Percentiles rank a stretch among this genome's conserved stretches.
Conservation (phyloP, 2,329 filamentous ascomycete species). For the Neurospora crassa region DNA sequence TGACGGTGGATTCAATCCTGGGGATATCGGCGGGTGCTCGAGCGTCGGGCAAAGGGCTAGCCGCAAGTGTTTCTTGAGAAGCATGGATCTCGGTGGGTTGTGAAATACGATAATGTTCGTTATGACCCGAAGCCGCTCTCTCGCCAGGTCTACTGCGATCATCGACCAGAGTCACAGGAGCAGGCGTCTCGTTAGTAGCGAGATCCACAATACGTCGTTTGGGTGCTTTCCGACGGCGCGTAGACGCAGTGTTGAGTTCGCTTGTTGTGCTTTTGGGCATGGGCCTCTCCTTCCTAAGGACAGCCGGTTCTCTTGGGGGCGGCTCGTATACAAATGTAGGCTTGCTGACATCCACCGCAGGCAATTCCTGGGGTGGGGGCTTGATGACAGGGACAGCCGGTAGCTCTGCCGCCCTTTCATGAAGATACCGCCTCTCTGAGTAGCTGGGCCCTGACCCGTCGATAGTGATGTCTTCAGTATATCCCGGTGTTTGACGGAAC, state of each 20-base stretch:
- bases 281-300: conserved; percentile 52
- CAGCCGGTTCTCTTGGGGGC: conserved; percentile 35
- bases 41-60: conserved; percentile 23
- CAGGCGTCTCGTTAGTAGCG: conserved; percentile 39
- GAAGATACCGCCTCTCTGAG: conserved; percentile 71
- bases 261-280: conserved; percentile 42
- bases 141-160: conserved; percentile 20
- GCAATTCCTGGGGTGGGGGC: conserved; percentile 52
- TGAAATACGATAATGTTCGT: conserved; percentile 36
- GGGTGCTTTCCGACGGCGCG: conserved; percentile 49
- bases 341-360: conserved; percentile 58
- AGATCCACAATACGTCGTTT: conserved; percentile 58
- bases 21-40: conserved; percentile 25
- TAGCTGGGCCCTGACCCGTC: conserved; percentile 79
- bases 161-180: conserved; percentile 19
- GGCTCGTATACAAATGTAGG: conserved; percentile 48
- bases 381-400: conserved; percentile 71
- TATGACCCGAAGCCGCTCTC: conserved; percentile 15
- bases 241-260: conserved; percentile 48
- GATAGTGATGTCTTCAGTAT: conserved; percentile 81
- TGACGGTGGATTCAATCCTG: conserved; percentile 28
- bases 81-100: conserved; percentile 28
- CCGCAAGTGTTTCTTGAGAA: conserved; percentile 20
- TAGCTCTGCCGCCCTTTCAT: conserved; percentile 70
- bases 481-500: conserved; percentile 82